Conservation (phyloP, 257 asterid genomes). For the Forsythia viridissima region DNA sequence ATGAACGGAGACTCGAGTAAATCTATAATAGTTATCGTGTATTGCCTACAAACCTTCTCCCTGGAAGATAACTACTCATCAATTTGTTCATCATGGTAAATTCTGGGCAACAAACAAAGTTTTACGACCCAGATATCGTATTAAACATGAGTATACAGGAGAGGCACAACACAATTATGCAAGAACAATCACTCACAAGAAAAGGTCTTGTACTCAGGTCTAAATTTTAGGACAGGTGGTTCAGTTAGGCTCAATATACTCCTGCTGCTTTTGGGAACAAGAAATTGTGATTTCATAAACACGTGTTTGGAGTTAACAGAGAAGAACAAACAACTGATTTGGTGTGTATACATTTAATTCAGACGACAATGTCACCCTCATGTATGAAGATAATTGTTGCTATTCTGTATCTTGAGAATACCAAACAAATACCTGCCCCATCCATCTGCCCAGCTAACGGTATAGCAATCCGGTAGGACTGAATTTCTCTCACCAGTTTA, state of each 20-base stretch:
- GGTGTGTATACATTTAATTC: conserved; percentile 6
- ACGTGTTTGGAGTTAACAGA: conserved; percentile 18
- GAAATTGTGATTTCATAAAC: conserved; percentile 21
- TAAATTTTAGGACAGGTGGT: conserved; percentile 12
- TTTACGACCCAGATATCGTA: conserved; percentile 8
- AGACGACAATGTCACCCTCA: conserved; percentile 9
- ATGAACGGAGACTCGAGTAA: too few relatives aligned
- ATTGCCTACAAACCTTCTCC: background rate
- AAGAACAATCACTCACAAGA: conserved; percentile 25
- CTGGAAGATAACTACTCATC: background rate
- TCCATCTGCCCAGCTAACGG: conserved; percentile 21
- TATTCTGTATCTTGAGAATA: background rate
- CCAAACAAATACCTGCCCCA: background rate
- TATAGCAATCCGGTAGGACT: conserved; percentile 22
- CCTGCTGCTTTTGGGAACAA: conserved; percentile 33
- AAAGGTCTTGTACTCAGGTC: conserved; percentile 29
- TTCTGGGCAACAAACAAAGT: conserved; percentile 26
- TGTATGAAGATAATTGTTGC: conserved; percentile 9
- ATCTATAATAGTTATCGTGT: background rate
- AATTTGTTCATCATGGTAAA: background rate
- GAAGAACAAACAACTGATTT: conserved; percentile 18
- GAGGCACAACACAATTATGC: conserved; percentile 14
- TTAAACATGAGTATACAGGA: conserved; percentile 12
- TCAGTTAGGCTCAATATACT: conserved; percentile 21
- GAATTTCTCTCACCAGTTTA: conserved; percentile 27